phyloP scores from a whole-genome alignment of 306 rosid species.

The Gastrolobium villosum region DNA sequence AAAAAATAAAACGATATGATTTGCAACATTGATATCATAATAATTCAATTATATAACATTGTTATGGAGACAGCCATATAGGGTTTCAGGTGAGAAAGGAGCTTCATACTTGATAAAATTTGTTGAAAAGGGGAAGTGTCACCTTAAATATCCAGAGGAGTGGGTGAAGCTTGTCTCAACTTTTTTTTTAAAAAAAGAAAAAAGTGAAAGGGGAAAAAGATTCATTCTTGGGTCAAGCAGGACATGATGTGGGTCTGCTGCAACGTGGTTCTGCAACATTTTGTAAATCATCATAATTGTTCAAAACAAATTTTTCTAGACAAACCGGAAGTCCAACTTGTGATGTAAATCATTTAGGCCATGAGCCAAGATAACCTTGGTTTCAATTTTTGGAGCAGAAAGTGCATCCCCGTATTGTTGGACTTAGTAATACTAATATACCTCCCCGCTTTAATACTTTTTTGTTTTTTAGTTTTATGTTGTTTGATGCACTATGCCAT shows the following conservation, averaged over 20 bases:
- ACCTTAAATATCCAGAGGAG: background rate
- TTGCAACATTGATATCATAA: background rate
- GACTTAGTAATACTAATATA: background rate
- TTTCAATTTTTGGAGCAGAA: conserved; percentile 16
- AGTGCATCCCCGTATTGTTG: background rate
- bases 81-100: conserved; percentile 1
- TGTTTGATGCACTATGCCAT: conserved; percentile 15
- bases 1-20: background rate
- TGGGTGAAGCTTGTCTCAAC: background rate
- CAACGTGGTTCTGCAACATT: conserved; percentile 16
- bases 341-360: background rate
- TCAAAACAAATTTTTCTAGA: background rate
- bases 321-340: background rate
- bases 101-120: background rate
- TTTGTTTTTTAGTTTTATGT: background rate
- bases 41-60: conserved; percentile 1
- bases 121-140: background rate
- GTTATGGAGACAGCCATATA: background rate
- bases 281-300: background rate
- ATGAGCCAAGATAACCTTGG: background rate
- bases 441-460: background rate
- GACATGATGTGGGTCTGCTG: background rate
- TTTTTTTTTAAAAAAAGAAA: background rate
- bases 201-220: background rate
- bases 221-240: background rate